Evolutionary conservation across 805 yeast species (phyloP), one percentile per base, ranked within the genome.

Genomic region (Ogataea degrootiae): DNA sequence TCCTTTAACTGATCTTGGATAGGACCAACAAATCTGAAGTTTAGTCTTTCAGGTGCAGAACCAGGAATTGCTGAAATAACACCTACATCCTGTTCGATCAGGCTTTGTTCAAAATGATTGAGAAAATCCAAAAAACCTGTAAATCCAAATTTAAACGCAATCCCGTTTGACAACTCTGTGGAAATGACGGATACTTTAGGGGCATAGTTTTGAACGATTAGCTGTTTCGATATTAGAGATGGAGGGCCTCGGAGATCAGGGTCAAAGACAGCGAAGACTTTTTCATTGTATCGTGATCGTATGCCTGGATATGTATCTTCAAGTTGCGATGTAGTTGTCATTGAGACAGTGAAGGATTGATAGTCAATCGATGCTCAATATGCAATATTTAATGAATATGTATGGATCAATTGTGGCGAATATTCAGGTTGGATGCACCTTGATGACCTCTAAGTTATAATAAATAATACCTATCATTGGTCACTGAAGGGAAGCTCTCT

Each of bases 171-270:
- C 23, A 43, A 31, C 4, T 47, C 43, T 2, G 68, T 56, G 2
- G 66, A 51, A 6, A 56, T 45, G 9, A 67, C 68, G 4, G 69
- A 56, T 15, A 67, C 51, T 46, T 60, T 66, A 23, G 71, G 71
- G 17, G 66, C 60, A 51, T 53, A 65, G 37, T 55, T 57, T 12
- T 57, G 63, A 2, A 60, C 43, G 3, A 68, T 51, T 38, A 63
- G 23, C 43, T 65, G 69, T 38, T 60, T 63, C 15, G 58, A 48
- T 7, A 57, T 43, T 17, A 58, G 46, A 2, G 69, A 52, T 3
- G 68, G 55, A 2, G 62, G 57, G 4, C 70, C 68, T 41, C 58
- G 48, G 16, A 62, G 37, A 37, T 60, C 63, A 3, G 54, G 52
- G 2, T 49, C 48, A 9, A 61, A 42, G 12, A 58, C 35, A 16